These are phyloP conservation scores for Astrothelium macrocarpum DNA, from an alignment of 495 filamentous ascomycete genomes.

Conservation along the genomic window DNA sequence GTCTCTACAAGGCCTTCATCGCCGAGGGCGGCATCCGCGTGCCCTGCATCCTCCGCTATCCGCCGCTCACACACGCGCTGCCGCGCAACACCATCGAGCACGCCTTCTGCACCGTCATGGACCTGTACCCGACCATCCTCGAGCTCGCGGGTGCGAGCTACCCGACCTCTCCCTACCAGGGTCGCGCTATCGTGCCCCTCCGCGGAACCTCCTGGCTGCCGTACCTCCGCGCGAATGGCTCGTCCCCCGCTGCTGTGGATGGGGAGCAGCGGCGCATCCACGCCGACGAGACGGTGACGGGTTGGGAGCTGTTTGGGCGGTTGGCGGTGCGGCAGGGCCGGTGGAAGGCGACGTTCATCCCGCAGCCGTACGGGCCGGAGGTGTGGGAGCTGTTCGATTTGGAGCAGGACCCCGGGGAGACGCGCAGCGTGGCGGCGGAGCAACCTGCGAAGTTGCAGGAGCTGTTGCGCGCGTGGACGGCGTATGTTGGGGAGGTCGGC, in stretches of 20 bases:
- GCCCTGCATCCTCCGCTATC: slow-evolving; percentile 40
- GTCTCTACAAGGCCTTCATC: slow-evolving; percentile 45
- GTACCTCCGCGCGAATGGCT: slow-evolving; percentile 12
- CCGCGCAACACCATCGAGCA: slow-evolving; percentile 21
- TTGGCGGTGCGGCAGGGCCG: slow-evolving; percentile 39
- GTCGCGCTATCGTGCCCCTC: slow-evolving; percentile 6
- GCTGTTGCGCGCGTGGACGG: slow-evolving; percentile 40
- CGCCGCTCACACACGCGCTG: slow-evolving; percentile 24
- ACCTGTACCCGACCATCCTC: slow-evolving; percentile 19
- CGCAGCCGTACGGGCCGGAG: slow-evolving; percentile 41
- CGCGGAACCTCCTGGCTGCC: slow-evolving; percentile 13
- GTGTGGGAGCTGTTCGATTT: slow-evolving; percentile 41
- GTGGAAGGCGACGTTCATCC: slow-evolving; percentile 44
- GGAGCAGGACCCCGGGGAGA: slow-evolving; percentile 19
- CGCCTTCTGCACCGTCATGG: slow-evolving; percentile 20
- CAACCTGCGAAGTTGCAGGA: slow-evolving; percentile 15
- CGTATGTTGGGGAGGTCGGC: slow-evolving; percentile 47
- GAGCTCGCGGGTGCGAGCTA: slow-evolving; percentile 12
- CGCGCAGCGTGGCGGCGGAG: slow-evolving; percentile 14
- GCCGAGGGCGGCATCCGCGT: slow-evolving; percentile 38
- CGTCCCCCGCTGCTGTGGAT: not conserved
- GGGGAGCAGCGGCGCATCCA: not conserved
- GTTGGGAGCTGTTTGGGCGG: slow-evolving; percentile 41
- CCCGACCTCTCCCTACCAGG: slow-evolving; percentile 10
- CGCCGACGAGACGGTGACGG: slow-evolving; percentile 20